Base-by-base conservation (phyloP, 1,284 basidiomycete species). In the Schizopora paradoxa region DNA sequence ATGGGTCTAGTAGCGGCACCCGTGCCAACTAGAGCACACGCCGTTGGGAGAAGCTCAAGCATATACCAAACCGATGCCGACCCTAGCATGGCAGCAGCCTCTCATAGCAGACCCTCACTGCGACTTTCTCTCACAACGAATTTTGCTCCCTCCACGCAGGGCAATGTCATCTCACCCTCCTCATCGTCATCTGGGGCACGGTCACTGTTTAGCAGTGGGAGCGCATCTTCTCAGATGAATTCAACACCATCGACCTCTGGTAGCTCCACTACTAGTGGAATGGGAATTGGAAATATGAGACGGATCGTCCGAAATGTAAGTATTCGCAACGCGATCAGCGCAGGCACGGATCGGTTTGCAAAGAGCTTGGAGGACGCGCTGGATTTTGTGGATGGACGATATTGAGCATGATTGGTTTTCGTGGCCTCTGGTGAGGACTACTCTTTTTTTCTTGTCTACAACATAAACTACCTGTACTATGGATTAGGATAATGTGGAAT, bases 231-330 rank as follows among this genome's bases (percentile, higher is more conserved):
- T n/a, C n/a, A n/a, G n/a, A n/a, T n/a, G n/a, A 41, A 32, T 18
- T 34, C 33, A 28, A 26, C 23, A 37, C 21, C 11, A 27, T 36
- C 16, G 33, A 21, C 6, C n/a, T n/a, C n/a, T n/a, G 36, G 27
- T 41, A 27, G 31, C 31, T 19, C 18, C 10, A 48, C 26, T 18
- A 27, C 35, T 11, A 43, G 35, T 18, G 26, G 25, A 13, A 31
- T 23, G 10, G 42, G 41, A 6, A 40, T 45, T n/a, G 37, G 37
- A 23, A 35, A 35, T 21, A 40, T 50, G 22, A 35, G 37, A 27
- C 38, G 49, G 7, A 44, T 51, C 16, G 49, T 51, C 6, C 45
- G 49, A n/a, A 45, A 45, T 25, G 49, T 51, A 14, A 51, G 49
- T 18, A 51, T 51, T 14, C 45, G 49, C 5, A 47, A 47, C 16